Base-by-base conservation (phyloP, 2,329 filamentous ascomycete species). In the Calonectria pteridis region DNA sequence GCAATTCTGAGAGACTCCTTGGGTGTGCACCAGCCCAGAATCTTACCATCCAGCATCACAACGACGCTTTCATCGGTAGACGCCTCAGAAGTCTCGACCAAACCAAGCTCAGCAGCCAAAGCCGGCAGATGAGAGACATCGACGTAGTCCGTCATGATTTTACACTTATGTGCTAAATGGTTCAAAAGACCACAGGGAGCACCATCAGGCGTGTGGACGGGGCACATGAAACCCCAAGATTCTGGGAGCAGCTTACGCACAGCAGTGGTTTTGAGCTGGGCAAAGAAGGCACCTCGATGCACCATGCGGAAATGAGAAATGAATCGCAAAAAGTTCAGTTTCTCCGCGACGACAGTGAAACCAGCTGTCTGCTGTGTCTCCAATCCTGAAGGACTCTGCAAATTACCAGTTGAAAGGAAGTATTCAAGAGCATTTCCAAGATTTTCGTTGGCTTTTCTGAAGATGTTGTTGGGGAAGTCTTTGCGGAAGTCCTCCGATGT, bases 281-380 rank as follows among this genome's bases (percentile, higher is more conserved):
- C 97, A 84, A 99, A 99, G 90, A 99, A 99, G 83, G 95, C 97
- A 88, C 97, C 97, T 92, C 97, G 93, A 87, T 99, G 97, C 72
- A 99, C 95, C 95, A 98, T 98, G 78, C 97, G 94, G 90, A 99
- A 99, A 85, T 99, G 97, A 84, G 95, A 97, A 87, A 99, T 98
- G 87, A 98, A 99, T 81, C 97, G 95, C 81, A 98, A 92, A 84
- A 98, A 99, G 87, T 99, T 99, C 83, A 99, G 96, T 89, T 98
- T 98, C 84, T 99, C 97, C 3, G 97, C 97, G 66, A 98, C 96
- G 65, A 99, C 95, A 0, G 95, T 98, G 84, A 98, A 99, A 75
- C 97, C 97, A 16, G 96, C 97, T 0, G 94, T 93, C 85, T 99
- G 97, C 83, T 98, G 97, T 81, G 98, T 85, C 89, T 99, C 97